Evolutionary conservation across 2,329 filamentous ascomycete species (phyloP).

Genomic region (Ophiostoma sp.): DNA sequence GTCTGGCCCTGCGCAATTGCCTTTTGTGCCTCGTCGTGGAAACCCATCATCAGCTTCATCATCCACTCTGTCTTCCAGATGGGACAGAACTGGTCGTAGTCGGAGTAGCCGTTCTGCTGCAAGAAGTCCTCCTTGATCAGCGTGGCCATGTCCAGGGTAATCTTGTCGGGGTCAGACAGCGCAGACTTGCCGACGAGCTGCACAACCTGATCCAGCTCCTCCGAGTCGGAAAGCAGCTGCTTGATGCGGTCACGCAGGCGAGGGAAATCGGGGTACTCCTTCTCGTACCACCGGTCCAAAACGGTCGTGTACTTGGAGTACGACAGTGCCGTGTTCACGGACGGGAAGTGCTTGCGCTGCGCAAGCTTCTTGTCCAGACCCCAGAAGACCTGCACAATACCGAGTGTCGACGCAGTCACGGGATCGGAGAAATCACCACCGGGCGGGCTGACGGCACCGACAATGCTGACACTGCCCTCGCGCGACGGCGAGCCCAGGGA

Average conservation of each 20-base stretch:
- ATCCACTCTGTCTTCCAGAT: slow-evolving; percentile 99
- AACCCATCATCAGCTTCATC: slow-evolving; percentile 99
- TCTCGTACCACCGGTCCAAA: slow-evolving; percentile 90
- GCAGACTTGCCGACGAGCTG: slow-evolving; percentile 97
- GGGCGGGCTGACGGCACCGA: slow-evolving; percentile 88
- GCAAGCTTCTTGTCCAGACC: slow-evolving; percentile 99
- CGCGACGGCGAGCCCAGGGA: slow-evolving; percentile 84
- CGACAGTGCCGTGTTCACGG: slow-evolving; percentile 88
- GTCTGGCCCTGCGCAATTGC: slow-evolving; percentile 82
- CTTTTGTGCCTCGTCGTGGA: slow-evolving; percentile 97
- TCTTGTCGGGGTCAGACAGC: slow-evolving; percentile 94
- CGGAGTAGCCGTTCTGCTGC: slow-evolving; percentile 97
- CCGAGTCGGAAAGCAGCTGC: slow-evolving; percentile 87
- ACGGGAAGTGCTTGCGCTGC: slow-evolving; percentile 98
- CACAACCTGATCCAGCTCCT: slow-evolving; percentile 97
- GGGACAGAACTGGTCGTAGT: slow-evolving; percentile 98
- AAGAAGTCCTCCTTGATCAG: slow-evolving; percentile 97
- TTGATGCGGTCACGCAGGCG: slow-evolving; percentile 87
- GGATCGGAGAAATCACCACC: slow-evolving; percentile 99
- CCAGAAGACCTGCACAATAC: slow-evolving; percentile 99
- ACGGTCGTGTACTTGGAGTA: slow-evolving; percentile 94
- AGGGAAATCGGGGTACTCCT: slow-evolving; percentile 90
- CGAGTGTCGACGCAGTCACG: slow-evolving; percentile 85
- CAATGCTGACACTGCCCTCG: slow-evolving; percentile 89
- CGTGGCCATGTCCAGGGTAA: slow-evolving; percentile 85